Conservation (phyloP, 2,329 filamentous ascomycete genomes). For the Zasmidium cellare region DNA sequence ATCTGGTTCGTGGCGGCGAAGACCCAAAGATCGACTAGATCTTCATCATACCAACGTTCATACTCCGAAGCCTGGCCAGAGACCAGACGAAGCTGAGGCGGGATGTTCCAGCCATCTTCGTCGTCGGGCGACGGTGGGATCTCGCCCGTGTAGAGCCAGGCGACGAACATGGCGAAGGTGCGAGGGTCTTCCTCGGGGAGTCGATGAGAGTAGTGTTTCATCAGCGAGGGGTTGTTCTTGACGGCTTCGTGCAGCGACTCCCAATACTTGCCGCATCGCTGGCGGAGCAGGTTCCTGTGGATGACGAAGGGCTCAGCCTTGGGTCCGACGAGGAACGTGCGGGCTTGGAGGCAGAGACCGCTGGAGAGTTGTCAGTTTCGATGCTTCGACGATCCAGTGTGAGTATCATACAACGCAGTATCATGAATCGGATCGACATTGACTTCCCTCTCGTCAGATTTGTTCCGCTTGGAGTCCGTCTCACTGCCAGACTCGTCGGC, state of each 20-base stretch:
- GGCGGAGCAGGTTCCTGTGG: not conserved
- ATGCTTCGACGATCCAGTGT: not conserved
- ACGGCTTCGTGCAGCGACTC: not conserved
- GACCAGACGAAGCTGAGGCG: not conserved
- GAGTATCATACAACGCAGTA: not conserved
- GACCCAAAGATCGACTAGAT: not conserved
- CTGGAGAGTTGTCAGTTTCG: not conserved
- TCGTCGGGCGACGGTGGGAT: not conserved
- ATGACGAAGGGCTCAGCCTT: not conserved
- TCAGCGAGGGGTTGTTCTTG: not conserved
- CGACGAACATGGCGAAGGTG: not conserved
- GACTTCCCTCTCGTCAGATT: not conserved
- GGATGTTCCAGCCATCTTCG: not conserved
- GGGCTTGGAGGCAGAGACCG: not conserved
- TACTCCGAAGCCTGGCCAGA: not conserved
- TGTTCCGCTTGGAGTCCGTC: not conserved
- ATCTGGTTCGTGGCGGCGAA: not conserved
- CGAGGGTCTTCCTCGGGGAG: not conserved
- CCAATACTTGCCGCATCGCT: not conserved
- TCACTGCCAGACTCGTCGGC: not conserved
- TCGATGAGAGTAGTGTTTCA: not conserved
- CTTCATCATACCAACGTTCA: not conserved
- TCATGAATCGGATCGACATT: not conserved
- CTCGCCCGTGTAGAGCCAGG: not conserved
- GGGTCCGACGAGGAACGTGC: not conserved